phyloP scores from a whole-genome alignment of 2,329 filamentous ascomycete species.

The Ploettnerulaceae sp. region DNA sequence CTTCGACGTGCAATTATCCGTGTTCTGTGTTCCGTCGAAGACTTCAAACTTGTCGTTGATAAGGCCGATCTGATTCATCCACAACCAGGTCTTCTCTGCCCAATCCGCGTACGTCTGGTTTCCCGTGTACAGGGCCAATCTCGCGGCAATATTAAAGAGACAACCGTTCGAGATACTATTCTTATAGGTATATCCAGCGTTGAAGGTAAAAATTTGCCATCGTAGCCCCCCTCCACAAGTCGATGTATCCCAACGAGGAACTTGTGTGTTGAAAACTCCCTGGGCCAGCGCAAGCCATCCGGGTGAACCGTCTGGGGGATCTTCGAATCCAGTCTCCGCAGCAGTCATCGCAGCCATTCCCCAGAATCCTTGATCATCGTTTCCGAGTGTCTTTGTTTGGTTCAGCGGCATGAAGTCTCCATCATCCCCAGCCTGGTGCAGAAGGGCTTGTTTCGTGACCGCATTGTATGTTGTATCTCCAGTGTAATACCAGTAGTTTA shows the following conservation, averaged over 20 bases:
- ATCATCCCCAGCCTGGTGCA: conserved; percentile 67
- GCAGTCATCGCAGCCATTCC: conserved; percentile 65
- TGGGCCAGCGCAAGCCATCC: conserved; percentile 69
- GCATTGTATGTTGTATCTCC: conserved; percentile 65
- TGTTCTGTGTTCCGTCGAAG: conserved; percentile 56
- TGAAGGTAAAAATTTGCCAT: conserved; percentile 82
- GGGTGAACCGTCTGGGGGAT: conserved; percentile 50
- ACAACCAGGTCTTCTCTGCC: conserved; percentile 70
- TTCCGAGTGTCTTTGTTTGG: conserved; percentile 55
- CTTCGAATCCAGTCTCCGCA: conserved; percentile 58
- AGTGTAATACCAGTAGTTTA: conserved; percentile 84
- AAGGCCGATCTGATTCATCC: conserved; percentile 54
- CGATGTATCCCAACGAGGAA: conserved; percentile 62
- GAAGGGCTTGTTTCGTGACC: conserved; percentile 57
- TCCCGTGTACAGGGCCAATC: conserved; percentile 69
- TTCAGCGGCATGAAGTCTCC: conserved; percentile 74
- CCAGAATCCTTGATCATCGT: conserved; percentile 73
- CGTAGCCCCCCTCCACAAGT: conserved; percentile 68
- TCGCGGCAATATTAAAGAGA: conserved; percentile 58
- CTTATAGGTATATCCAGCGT: conserved; percentile 75
- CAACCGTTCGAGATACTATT: conserved; percentile 59
- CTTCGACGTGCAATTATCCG: conserved; percentile 52
- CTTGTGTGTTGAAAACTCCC: conserved; percentile 76
- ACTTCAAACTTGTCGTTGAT: conserved; percentile 51
- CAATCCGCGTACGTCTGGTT: conserved; percentile 73